These are phyloP conservation scores for Trichosporon sp. DNA, from an alignment of 1,284 basidiomycete species.

Conservation along the genomic window DNA sequence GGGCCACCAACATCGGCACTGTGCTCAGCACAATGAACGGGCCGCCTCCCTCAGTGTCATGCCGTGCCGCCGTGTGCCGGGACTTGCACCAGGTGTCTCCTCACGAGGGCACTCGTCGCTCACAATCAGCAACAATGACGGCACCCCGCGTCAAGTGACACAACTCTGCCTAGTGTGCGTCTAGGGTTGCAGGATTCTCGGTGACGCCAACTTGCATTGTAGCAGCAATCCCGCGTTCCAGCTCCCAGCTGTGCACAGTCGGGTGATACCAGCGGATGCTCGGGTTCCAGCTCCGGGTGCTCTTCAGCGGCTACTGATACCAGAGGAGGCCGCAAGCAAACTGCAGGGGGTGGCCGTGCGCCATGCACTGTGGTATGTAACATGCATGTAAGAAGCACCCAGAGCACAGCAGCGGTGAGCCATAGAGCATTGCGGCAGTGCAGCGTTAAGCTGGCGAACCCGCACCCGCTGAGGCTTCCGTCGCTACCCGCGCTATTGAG, in stretches of 20 bases:
- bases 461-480: neutral
- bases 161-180: neutral
- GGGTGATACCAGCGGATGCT: no score
- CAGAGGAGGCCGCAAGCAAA: no score
- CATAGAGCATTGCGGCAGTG: neutral
- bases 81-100: neutral
- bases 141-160: neutral
- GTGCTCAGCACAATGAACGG: neutral
- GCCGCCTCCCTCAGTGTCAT: neutral
- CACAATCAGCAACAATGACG: neutral
- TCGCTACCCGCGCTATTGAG: neutral
- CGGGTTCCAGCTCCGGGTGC: no score
- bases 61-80: no score
- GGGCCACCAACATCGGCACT: neutral
- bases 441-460: neutral
- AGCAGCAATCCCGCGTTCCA: neutral
- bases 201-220: no score
- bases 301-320: no score
- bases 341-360: neutral
- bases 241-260: no score
- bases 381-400: no score
- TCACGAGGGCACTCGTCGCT: neutral
- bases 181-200: no score
- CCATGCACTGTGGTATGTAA: neutral
- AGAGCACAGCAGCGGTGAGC: neutral